Base-by-base conservation (phyloP, 805 yeast species). In the Starmerella ratchasimensis region DNA sequence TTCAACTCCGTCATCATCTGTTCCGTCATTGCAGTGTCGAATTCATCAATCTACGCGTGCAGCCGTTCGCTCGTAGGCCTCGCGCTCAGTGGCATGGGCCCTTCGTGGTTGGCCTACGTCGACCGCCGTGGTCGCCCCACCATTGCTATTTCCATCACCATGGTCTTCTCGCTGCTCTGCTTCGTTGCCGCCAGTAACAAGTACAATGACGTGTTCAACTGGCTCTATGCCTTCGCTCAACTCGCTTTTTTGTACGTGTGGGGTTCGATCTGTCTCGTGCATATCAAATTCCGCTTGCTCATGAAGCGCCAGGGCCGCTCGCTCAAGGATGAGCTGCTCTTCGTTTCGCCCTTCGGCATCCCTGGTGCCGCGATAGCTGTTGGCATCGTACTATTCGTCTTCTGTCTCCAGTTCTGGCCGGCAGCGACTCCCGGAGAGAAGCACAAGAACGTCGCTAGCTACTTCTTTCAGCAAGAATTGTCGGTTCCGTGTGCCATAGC, bases 111-210 rank as follows among this genome's bases (percentile, higher is more conserved):
- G 37, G 73, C 75, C 19, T 76, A 76, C 58, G 71, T 80, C 42
- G 93, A 81, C 57, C 67, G 76, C 47, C 63, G 61, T 29, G 93
- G 93, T 42, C 69, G 93, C 55, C 93, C 94, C 9, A 55, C 77
- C 34, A 72, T 68, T 33, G 86, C 82, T n/a, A 72, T 78, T 49
- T 45, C 50, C 1, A 41, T 62, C 22, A 57, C 69, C 28, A 54
- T 60, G 19, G n/a, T 53, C 28, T 63, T 74, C 48, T 78, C 77
- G 18, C 56, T 69, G 28, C 54, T 74, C 19, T 69, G 75, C 36
- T 74, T 70, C 53, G 60, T 79, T 33, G 69, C 76, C 33, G 80
- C 79, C 5, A 70, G 77, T 34, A 58, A 65, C 11, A 39, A 46
- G 30, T 38, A 44, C 27, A 37, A 36, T 20, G 42, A 38, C 14